Conservation (phyloP, 2,329 filamentous ascomycete species). For the Cercospora canescens region DNA sequence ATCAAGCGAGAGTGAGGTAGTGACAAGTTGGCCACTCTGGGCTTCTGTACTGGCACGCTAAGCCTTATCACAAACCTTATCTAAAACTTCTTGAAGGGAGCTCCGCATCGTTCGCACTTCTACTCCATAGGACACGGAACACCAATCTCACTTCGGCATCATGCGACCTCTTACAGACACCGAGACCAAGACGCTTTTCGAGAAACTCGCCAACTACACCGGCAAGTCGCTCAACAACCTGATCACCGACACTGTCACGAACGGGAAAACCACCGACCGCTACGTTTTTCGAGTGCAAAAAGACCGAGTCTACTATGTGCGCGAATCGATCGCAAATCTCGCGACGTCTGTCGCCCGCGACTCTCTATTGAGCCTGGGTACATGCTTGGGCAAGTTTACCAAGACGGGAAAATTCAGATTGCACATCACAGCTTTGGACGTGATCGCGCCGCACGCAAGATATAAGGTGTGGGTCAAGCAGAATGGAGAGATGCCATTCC, state of each 20-base stretch:
- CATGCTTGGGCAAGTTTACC: slow-evolving; percentile 91
- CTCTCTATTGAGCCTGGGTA: slow-evolving; percentile 82
- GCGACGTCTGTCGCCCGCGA: slow-evolving; percentile 82
- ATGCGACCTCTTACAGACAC: slow-evolving; percentile 82
- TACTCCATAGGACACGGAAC: not conserved
- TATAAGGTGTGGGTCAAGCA: slow-evolving; percentile 98
- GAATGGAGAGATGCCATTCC: slow-evolving; percentile 95
- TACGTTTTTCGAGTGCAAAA: slow-evolving; percentile 84
- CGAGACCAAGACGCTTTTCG: slow-evolving; percentile 79
- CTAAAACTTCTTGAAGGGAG: slow-evolving; percentile 2
- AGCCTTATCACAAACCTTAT: slow-evolving; percentile 7
- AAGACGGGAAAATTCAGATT: slow-evolving; percentile 95
- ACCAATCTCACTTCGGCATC: slow-evolving; percentile 30
- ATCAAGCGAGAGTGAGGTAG: too few relatives aligned
- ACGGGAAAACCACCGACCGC: slow-evolving; percentile 60
- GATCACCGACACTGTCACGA: slow-evolving; percentile 46
- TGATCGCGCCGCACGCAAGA: slow-evolving; percentile 85
- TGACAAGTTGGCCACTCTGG: too few relatives aligned
- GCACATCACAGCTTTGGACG: slow-evolving; percentile 86
- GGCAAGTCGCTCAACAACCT: slow-evolving; percentile 83
- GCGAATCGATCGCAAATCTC: slow-evolving; percentile 84
- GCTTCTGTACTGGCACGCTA: slow-evolving; percentile 2
- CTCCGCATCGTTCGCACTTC: not conserved
- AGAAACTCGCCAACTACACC: slow-evolving; percentile 92
- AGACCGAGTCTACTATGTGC: slow-evolving; percentile 87